Evolutionary conservation across 1,139 yeast genomes (phyloP), one percentile per base, ranked within the genome.

Genomic region (Nakaseomyces uthaithaninus): DNA sequence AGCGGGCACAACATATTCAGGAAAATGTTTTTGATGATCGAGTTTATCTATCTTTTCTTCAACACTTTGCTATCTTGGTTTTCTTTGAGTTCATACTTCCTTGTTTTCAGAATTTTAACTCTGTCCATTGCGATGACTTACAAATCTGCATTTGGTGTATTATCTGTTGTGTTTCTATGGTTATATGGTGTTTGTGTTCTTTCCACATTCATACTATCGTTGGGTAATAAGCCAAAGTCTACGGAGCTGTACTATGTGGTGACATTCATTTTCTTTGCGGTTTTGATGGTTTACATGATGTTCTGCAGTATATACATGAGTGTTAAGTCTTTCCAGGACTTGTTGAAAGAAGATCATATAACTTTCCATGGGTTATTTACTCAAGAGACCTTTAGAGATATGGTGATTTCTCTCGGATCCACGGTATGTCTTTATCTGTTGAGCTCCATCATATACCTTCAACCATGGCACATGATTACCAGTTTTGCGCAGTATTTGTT

Each of bases 151-250:
- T 94, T 96, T 24, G 77, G 77, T 43, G 69, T 82, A 4, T 67
- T 91, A 25, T 79, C 94, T 3, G 91, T 84, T 7, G 71, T 89
- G 1, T 82, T 91, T 57, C 64, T 89, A 14, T 91, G 97, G 96
- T 65, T 91, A 27, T 91, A 91, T 56, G 71, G 86, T 42, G 85
- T 91, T 2, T 85, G 94, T 11, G 63, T 91, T n/a, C 82, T 86
- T 12, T 82, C 95, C 2, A 86, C 95, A 14, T 91, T 91, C 62
- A 89, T 91, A 41, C 66, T 91, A 47, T 80, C 95, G 38, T 80
- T 91, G 63, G 98, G 98, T 57, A 91, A 91, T 60, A 80, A 89
- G 43, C 98, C 98, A 2, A 81, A 80, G 53, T 96, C 97, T 30
- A 86, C 97, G 0, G 85, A 83, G 48, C 69, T 68, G 52, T 83